A percentile compares a stretch with the other conserved stretches of the same genome.
Evolutionary conservation across 2,329 filamentous ascomycete species (phyloP).

Genomic region (Diaporthe sp.): DNA sequence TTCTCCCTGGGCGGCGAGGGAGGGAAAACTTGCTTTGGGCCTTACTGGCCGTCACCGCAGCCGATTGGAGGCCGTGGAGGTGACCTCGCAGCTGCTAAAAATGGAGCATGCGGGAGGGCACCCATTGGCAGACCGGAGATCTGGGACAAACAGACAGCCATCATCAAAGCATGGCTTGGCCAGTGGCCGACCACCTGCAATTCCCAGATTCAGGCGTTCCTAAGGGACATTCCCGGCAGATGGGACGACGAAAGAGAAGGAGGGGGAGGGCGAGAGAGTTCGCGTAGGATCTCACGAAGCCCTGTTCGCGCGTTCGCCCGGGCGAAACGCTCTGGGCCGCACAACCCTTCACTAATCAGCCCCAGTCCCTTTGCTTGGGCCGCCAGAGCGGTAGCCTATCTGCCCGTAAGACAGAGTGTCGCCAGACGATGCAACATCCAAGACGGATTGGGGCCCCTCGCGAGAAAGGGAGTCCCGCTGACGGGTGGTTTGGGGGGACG

Average conservation of each 20-base stretch:
- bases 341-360: background rate
- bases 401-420: background rate
- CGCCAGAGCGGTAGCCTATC: conserved; percentile 7
- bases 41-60: conserved; percentile 29
- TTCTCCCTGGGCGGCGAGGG: background rate
- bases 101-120: conserved; percentile 34
- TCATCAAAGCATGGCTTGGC: too few relatives aligned
- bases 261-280: background rate
- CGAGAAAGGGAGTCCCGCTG: background rate
- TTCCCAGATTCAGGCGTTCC: background rate
- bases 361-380: conserved; percentile 7
- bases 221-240: background rate
- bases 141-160: conserved; percentile 27
- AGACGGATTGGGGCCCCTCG: background rate
- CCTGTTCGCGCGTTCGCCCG: conserved; percentile 1
- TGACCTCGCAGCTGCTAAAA: conserved; percentile 30
- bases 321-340: conserved; percentile 5
- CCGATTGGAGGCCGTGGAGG: conserved; percentile 27
- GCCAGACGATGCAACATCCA: background rate
- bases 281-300: conserved; percentile 17
- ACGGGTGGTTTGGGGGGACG: conserved; percentile 24
- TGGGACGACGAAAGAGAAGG: background rate
- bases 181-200: conserved; percentile 1
- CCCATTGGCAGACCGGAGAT: conserved; percentile 29
- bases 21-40: conserved; percentile 34